Evolutionary conservation across 139 green algal genomes (phyloP).

Genomic region (Chlorella sp.): DNA sequence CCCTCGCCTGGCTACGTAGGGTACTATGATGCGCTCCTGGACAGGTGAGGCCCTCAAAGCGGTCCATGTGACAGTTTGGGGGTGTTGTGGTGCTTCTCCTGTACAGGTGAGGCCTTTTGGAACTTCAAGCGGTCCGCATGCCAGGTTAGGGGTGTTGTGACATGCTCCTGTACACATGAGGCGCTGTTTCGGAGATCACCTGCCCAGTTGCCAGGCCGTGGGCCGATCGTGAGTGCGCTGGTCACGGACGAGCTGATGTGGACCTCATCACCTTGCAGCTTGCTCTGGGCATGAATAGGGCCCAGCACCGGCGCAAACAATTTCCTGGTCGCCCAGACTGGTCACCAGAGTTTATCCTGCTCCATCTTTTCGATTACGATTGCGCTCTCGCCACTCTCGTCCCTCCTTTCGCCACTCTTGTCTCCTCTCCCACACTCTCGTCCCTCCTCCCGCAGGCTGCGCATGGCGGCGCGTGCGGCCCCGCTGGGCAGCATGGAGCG

Average conservation of each 20-base stretch:
- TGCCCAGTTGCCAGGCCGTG: too few species aligned
- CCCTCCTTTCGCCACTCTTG: background rate
- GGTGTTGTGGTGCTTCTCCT: background rate
- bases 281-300: background rate
- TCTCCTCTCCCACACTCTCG: background rate
- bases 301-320: background rate
- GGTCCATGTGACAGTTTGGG: background rate
- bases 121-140: background rate
- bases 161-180: too few species aligned
- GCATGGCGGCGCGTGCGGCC: slow-evolving; percentile 19
- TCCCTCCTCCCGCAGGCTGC: slow-evolving; percentile 12
- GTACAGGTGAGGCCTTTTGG: background rate
- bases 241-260: background rate
- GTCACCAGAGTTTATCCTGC: too few species aligned
- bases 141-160: too few species aligned
- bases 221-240: background rate
- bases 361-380: too few species aligned
- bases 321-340: too few species aligned
- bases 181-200: too few species aligned
- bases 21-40: slow-evolving; percentile 62
- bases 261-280: background rate
- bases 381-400: background rate
- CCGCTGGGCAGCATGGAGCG: slow-evolving; percentile 22
- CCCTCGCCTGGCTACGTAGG: slow-evolving; percentile 28
- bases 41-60: slow-evolving; percentile 5